Evolutionary conservation across 2,329 filamentous ascomycete species (phyloP).

Genomic region (Neopestalotiopsis sp.): DNA sequence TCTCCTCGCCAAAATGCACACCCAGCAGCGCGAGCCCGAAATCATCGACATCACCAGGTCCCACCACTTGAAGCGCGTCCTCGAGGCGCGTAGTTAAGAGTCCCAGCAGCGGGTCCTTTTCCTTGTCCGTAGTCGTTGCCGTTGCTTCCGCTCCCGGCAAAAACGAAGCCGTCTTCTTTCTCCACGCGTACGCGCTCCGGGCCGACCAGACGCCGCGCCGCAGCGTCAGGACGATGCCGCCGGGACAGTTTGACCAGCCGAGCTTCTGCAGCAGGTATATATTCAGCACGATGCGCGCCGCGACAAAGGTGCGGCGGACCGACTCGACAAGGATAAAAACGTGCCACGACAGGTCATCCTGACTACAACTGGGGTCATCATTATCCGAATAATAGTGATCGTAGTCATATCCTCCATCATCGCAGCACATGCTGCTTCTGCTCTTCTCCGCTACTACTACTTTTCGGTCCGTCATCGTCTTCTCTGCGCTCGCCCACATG

Average conservation of each 20-base stretch:
- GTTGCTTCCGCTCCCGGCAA: too few relatives aligned
- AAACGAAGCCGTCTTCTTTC: background rate
- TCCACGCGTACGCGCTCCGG: slow-evolving; percentile 30
- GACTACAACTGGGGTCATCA: too few relatives aligned
- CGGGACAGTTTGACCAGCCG: slow-evolving; percentile 34
- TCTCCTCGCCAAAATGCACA: background rate
- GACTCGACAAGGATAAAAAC: slow-evolving; percentile 37
- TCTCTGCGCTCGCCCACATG: slow-evolving; percentile 25
- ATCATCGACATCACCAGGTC: slow-evolving; percentile 6
- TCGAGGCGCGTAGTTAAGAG: background rate
- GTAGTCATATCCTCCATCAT: too few relatives aligned
- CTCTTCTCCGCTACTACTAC: too few relatives aligned
- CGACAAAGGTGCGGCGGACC: slow-evolving; percentile 34
- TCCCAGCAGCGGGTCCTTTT: background rate
- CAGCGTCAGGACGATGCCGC: slow-evolving; percentile 32
- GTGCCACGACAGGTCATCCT: slow-evolving; percentile 25
- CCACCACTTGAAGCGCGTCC: background rate
- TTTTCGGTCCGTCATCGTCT: too few relatives aligned
- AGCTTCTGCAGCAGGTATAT: slow-evolving; percentile 32
- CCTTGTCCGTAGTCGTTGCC: background rate
- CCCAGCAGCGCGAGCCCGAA: slow-evolving; percentile 8
- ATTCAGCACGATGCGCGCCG: slow-evolving; percentile 28
- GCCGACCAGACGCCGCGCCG: slow-evolving; percentile 34
- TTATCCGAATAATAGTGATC: too few relatives aligned
- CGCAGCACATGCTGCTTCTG: too few relatives aligned